Base-by-base conservation (phyloP, 331 rosid genomes). In the Telfairia occidentalis region DNA sequence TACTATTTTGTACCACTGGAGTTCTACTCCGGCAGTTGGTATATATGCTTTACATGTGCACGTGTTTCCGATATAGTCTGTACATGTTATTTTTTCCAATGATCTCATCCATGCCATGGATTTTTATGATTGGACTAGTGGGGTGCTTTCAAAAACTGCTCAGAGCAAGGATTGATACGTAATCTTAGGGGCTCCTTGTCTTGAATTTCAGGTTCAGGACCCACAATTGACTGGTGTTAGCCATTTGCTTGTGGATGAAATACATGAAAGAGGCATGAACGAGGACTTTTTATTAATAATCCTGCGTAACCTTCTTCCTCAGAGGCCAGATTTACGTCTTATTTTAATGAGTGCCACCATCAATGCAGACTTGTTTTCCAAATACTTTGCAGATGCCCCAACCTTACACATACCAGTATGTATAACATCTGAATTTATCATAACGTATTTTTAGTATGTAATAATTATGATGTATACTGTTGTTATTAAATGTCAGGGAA, bases 261-360 rank as follows among this genome's bases (percentile, higher is more conserved):
- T 94, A 83, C 98, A 91, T 86, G 98, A 94, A 87, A 91, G 98
- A 82, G 98, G 98, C 87, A 94, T 94, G 91, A 89, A 94, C 69
- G 98, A 94, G 79, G 98, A 94, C 83, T 91, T 94, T 60, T 63
- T 94, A 77, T 81, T 94, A 60, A 94, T 94, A 76, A 88, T 94
- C 80, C 64, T 94, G 85, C 89, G 87, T 1, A 97, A 94, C 81
- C 97, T 94, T 80, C 96, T 94, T 85, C 96, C 96, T 63, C 92
- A 78, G 42, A 96, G 97, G 74, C 96, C 98, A 81, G 96, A 91
- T 88, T 84, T 94, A 81, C 98, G 87, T 42, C 84, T 94, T 77
- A 88, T 94, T 85, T 85, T 94, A 54, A 94, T 89, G 96, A 94
- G 98, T 86, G 98, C 98, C 30, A 94, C 98, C 52, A 91, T 94